Evolutionary conservation across 108 stramenopile species (phyloP), one percentile per base, ranked within the genome.

Genomic region (Nitzschia sp.): DNA sequence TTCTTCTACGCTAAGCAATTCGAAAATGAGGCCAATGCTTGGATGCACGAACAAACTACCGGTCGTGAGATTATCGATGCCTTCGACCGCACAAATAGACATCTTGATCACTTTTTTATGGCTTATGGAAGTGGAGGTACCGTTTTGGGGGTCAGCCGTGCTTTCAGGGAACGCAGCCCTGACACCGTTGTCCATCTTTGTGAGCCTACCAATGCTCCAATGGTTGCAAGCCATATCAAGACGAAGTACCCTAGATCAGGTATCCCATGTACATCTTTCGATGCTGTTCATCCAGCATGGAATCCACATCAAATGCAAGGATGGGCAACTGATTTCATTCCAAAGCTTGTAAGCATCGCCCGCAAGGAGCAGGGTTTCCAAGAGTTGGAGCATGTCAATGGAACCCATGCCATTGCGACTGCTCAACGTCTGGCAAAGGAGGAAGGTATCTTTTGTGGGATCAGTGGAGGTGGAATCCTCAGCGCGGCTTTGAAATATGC

Each of bases 311-410:
- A 55, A 57, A 41, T 73, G 25, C 87, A 83, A 73, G 87, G 92
- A 55, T 85, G 88, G 92, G 82, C 85, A 54, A 66, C 92, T 51
- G 92, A 93, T 68, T 90, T 93, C 46, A 93, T 93, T 72, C 89
- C 92, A 17, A 69, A 71, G 26, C 71, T 90, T 22, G 51, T 90
- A 39, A 77, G 75, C 39, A 63, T 82, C 24, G 89, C 77, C 22
- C 39, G 67, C 29, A 63, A 71, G 8, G 52, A 53, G 17, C 1
- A 34, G 1, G 29, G 29, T 5, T 34, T 34, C 5, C 29, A 34
- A 34, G 29, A 1, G 3, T 5, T 34, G 29, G 29, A 34, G 29
- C 29, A 34, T 5, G 29, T 34, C 29, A 34, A 5, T 34, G 57
- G 77, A 7, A 52, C 70, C 26, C 83, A 62, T 7, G 89, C 84